Percentiles rank a stretch among this genome's conserved stretches.
These are phyloP conservation scores for Aspergillus sclerotioniger DNA, from an alignment of 495 filamentous ascomycete genomes.

Conservation along the genomic window DNA sequence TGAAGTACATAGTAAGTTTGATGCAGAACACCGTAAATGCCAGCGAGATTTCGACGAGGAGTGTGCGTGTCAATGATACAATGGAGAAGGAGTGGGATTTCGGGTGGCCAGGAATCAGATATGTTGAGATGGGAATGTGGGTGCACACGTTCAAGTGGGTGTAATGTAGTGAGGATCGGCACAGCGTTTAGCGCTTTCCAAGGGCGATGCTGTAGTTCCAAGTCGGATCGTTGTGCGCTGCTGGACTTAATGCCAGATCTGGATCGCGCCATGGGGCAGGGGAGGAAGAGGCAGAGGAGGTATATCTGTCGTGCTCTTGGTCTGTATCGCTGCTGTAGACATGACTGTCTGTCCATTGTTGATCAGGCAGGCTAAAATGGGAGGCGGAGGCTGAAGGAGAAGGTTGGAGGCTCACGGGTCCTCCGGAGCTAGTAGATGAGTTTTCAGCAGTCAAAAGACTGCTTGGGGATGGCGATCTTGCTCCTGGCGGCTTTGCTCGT, in stretches of 20 bases:
- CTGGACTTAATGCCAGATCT: constrained; percentile 1
- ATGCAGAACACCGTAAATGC: neutral
- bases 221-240: neutral
- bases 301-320: constrained; percentile 6
- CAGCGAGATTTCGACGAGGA: too few species aligned
- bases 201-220: constrained; percentile 4
- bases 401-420: neutral
- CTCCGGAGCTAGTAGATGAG: neutral
- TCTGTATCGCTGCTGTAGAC: constrained; percentile 7
- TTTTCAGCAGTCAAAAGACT: neutral
- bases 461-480: neutral
- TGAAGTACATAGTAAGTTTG: neutral
- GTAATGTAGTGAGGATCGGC: neutral
- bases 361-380: constrained; percentile 2
- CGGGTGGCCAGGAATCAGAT: neutral
- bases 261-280: constrained; percentile 12
- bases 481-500: neutral
- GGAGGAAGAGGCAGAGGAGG: neutral
- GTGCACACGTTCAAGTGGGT: neutral
- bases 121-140: neutral
- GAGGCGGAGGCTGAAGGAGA: constrained; percentile 6
- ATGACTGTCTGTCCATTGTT: neutral
- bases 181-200: neutral
- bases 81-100: too few species aligned
- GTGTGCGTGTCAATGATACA: too few species aligned